A percentile compares a stretch with the other conserved stretches of the same genome.
Conservation (phyloP, 192 early-diverging fungal genomes). For the Glomus cerebriforme region DNA sequence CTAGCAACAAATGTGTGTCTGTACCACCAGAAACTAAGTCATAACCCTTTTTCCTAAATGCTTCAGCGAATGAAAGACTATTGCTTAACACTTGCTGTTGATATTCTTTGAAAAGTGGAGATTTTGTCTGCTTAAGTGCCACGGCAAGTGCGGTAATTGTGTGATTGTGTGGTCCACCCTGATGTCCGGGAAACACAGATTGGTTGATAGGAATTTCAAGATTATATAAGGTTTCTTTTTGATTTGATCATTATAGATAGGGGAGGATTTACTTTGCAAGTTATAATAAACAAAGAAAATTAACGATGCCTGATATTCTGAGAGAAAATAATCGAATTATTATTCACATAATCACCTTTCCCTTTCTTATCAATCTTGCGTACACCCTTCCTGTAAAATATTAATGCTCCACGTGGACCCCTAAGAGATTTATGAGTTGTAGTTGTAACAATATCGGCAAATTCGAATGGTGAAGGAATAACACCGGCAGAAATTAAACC, state of each 20-base stretch:
- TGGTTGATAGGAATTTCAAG: conserved; percentile 95
- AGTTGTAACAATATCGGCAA: conserved; percentile 97
- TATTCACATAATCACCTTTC: conserved; percentile 48
- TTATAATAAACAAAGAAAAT: conserved; percentile 2
- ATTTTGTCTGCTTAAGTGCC: conserved; percentile 89
- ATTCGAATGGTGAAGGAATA: conserved; percentile 86
- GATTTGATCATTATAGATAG: conserved; percentile 18
- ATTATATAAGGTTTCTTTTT: conserved; percentile 75
- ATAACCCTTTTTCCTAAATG: conserved; percentile 72
- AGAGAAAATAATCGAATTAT: not conserved
- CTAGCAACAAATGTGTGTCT: conserved; percentile 91
- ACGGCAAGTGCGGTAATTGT: conserved; percentile 96
- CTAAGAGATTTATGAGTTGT: conserved; percentile 99
- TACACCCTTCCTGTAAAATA: conserved; percentile 97
- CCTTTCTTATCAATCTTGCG: conserved; percentile 90
- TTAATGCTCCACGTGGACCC: conserved; percentile 98
- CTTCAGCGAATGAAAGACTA: conserved; percentile 83
- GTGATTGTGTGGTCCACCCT: conserved; percentile 99
- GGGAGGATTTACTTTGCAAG: not conserved
- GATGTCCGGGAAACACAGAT: conserved; percentile 98
- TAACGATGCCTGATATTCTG: conserved; percentile 5
- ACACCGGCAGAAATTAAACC: conserved; percentile 87
- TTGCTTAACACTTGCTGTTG: conserved; percentile 90
- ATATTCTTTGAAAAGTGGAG: conserved; percentile 85
- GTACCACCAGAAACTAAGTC: conserved; percentile 90